Evolutionary conservation across 225 moss, liverwort and hornwort species (phyloP), one percentile per base, ranked within the genome.

Genomic region (Pseudoscleropodium purum): DNA sequence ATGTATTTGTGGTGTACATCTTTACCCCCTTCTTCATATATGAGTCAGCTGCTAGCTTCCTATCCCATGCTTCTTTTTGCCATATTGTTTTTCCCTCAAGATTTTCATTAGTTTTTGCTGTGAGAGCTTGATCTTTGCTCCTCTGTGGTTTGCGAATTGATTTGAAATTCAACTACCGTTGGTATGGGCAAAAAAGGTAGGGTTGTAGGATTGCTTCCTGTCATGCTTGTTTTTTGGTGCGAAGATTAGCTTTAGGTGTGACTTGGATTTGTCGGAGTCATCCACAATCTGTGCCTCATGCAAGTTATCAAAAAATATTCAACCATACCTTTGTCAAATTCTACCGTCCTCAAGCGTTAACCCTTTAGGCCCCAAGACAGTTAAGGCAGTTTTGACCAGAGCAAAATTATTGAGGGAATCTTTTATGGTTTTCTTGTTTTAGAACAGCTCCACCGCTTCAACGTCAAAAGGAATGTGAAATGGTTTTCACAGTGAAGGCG

Each of bases 1-100:
- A 83, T 91, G 91, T 93, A 93, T 93, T 91, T 91, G 88, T 85
- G 90, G 84, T 84, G 56, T 84, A 84, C 54, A 49, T 87, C 87
- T 52, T 66, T 74, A 67, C 36, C 85, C 84, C 60, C 36, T 83
- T 76, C 82, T 67, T 83, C 63, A 64, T 88, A 19, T 78, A 64
- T 70, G 78, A 82, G 39, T 88, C 29, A 51, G 65, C 66, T 36
- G n/a, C 62, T 61, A 16, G 37, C n/a, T 85, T 51, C 49, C 39
- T 69, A 45, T 69, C 31, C 70, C 24, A 18, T 85, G 84, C 39
- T n/a, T 60, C 59, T 49, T 39, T 43, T 54, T 11, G 64, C 36
- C 49, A 4, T 66, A 20, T 19, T 62, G 16, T 54, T 75, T 34
- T 65, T 30, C n/a, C 52, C 31, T n/a, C 23, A 23, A 31, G 75